Evolutionary conservation across 345 rosid species (phyloP), one percentile per base, ranked within the genome.

Genomic region (Heritiera fomes): DNA sequence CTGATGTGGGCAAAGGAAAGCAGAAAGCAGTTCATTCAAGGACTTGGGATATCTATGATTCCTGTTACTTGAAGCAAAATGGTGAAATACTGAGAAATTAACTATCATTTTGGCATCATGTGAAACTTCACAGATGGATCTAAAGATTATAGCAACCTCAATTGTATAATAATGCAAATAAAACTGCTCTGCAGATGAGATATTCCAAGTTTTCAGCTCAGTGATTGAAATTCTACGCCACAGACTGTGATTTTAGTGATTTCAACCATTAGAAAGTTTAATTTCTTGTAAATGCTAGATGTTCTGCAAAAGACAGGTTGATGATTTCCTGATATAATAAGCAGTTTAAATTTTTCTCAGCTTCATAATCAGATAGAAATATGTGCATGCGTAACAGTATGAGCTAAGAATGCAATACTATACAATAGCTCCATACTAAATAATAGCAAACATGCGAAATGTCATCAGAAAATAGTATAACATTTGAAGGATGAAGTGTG

Each of bases 211-310:
- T 23, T 23, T 59, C 32, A 20, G 13, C 14, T 23, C 1, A 23
- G 38, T 9, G 64, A 23, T 23, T 60, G 15, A 23, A 60, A 60
- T 60, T 60, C 38, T 60, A 9, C 32, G 7, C 32, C 32, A 59
- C 0, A 20, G 63, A 20, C 13, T 23, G 13, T 17, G 6, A 55
- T 17, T 17, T 55, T 17, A 7, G 1, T 58, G 28, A 58, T 58
- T 58, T 52, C 56, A 40, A 40, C 4, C 89, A 94, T 28, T 40
- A 40, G 43, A 40, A 40, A 40, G 43, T 40, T 40, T 4, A 40
- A 40, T 40, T 40, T 40, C 5, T 40, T 40, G 4, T 40, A 40
- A 40, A 40, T 2, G 4, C 4, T 40, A 2, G 43, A 40, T 40
- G 43, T 40, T 40, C 43, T 40, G 43, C 43, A 40, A 5, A 40